Base-by-base conservation (phyloP, 2,329 filamentous ascomycete species). In the Microcyclosporella mali region DNA sequence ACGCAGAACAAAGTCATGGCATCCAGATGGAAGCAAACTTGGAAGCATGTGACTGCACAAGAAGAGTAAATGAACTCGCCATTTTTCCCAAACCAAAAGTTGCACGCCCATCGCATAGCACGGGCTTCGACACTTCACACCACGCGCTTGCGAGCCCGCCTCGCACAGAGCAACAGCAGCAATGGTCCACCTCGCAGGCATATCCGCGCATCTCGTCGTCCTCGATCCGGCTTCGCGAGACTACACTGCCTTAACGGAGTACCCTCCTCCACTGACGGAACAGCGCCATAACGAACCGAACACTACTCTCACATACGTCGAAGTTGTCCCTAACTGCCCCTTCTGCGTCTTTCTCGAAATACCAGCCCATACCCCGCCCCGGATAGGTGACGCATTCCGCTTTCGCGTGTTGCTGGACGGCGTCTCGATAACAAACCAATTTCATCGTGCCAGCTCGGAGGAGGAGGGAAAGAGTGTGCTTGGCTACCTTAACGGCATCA, bases 341-440 rank as follows among this genome's bases (percentile, higher is more conserved):
- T 43, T 43, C 33, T 9, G 25, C n/a, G 14, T 43, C 21, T 31
- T 25, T 15, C 7, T 43, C 19, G 21, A 19, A 6, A 30, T 43
- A 17, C 34, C 40, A 3, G 14, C 33, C 9, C 18, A 41, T 15
- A 9, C 27, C 31, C 17, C 14, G 4, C 17, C 27, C 21, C 21
- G 21, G 4, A 10, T 25, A 8, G 35, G 41, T 17, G 28, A 38
- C 28, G 29, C 28, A 11, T 29, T 43, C 28, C 10, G 33, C 27
- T 33, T 43, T 18, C 35, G 28, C 14, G 14, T 43, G 27, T 38
- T 38, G 16, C 17, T 38, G 14, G 18, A 43, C 31, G 28, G 29
- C 3, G 14, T 8, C 8, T 16, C 28, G 2, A n/a, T 32, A 10
- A 32, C 27, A 16, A 14, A 39, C 3, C 3, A 3, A 12, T 39